Evolutionary conservation across 2,329 filamentous ascomycete genomes (phyloP).

Genomic region (Colletotrichum nymphaeae): DNA sequence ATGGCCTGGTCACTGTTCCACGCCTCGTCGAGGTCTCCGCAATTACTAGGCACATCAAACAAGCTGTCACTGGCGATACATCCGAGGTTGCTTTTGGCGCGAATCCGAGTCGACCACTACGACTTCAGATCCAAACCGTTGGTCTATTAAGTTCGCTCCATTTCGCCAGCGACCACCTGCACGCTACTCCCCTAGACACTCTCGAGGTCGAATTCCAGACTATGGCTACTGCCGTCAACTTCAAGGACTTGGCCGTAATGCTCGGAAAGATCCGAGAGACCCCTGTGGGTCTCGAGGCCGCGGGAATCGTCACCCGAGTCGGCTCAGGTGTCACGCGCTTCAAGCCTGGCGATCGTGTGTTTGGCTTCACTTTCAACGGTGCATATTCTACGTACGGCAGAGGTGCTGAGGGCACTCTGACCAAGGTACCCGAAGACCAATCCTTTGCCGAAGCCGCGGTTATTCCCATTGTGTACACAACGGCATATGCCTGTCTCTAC

Average conservation of each 20-base stretch:
- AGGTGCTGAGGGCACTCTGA: constrained; percentile 31
- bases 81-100: background rate
- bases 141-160: background rate
- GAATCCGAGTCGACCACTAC: background rate
- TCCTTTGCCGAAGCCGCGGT: constrained; percentile 49
- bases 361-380: constrained; percentile 30
- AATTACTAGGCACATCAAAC: background rate
- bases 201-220: constrained; percentile 42
- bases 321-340: constrained; percentile 43
- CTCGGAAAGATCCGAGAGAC: constrained; percentile 39
- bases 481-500: constrained; percentile 46
- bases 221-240: constrained; percentile 40
- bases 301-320: constrained; percentile 45
- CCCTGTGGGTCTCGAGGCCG: constrained; percentile 44
- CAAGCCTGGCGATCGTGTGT: constrained; percentile 45
- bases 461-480: constrained; percentile 48
- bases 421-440: constrained; percentile 48
- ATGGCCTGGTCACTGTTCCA: background rate
- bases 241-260: constrained; percentile 39
- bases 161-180: background rate
- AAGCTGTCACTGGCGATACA: too few relatives aligned
- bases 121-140: background rate
- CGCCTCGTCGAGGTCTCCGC: background rate
- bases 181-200: constrained; percentile 9
- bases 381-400: constrained; percentile 38